Evolutionary conservation across 352 stramenopile genomes (phyloP).

Genomic region (Pythium aristosporum): DNA sequence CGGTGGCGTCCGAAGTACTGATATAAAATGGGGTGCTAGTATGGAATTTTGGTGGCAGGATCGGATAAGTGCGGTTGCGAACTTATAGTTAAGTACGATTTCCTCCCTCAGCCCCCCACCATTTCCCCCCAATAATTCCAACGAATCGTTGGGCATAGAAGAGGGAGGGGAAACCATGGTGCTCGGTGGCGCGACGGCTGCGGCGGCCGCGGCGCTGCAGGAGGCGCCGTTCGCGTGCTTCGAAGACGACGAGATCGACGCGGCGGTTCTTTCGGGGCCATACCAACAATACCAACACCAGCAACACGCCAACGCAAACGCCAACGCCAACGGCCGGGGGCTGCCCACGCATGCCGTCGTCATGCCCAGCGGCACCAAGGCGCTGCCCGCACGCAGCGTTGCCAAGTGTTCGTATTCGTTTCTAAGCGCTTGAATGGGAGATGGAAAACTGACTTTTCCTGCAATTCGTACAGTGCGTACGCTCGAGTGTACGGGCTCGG

Average conservation of each 20-base stretch:
- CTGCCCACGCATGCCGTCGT: slow-evolving; percentile 37
- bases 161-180: slow-evolving; percentile 9
- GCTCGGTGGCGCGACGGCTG: background rate
- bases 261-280: background rate
- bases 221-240: slow-evolving; percentile 75
- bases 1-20: slow-evolving; percentile 2
- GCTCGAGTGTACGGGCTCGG: slow-evolving; percentile 61
- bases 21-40: background rate
- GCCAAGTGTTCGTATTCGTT: slow-evolving; percentile 35
- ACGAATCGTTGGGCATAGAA: slow-evolving; percentile 15
- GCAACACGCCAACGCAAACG: background rate
- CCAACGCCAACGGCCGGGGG: background rate
- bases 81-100: slow-evolving; percentile 19
- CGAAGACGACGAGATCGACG: slow-evolving; percentile 49
- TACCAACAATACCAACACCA: background rate
- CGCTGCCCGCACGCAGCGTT: slow-evolving; percentile 55
- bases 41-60: slow-evolving; percentile 2
- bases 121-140: background rate
- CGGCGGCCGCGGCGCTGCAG: slow-evolving; percentile 36
- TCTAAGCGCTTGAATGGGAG: background rate
- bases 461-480: slow-evolving; percentile 41
- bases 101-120: background rate
- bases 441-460: background rate
- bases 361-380: slow-evolving; percentile 24
- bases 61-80: background rate